Evolutionary conservation across 1,284 basidiomycete species (phyloP).

Genomic region (Ganoderma meredithae): DNA sequence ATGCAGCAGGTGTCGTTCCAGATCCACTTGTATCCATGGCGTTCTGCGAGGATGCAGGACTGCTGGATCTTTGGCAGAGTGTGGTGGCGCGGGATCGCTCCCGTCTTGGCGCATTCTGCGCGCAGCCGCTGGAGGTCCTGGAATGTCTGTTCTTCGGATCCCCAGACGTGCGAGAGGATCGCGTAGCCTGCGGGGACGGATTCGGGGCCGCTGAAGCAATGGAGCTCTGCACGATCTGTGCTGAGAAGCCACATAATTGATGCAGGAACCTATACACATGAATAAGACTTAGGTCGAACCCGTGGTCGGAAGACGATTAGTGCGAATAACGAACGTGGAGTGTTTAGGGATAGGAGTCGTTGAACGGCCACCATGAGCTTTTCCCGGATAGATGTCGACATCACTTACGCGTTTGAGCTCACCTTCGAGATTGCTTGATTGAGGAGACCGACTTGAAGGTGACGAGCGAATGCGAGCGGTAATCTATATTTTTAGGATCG

Average conservation of each 20-base stretch:
- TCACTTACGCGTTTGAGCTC: background rate
- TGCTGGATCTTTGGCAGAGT: constrained; percentile 1
- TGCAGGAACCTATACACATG: background rate
- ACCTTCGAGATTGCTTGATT: background rate
- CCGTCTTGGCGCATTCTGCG: background rate
- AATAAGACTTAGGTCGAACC: background rate
- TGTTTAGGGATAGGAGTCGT: too few relatives aligned
- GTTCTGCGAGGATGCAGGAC: constrained; percentile 1
- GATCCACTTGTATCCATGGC: constrained; percentile 9
- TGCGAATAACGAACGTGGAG: background rate
- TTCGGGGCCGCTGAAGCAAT: background rate
- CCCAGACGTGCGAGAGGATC: constrained; percentile 9
- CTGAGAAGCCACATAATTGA: constrained; percentile 5
- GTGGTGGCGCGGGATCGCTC: constrained; percentile 1
- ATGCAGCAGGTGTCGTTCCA: constrained; percentile 12
- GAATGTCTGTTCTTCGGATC: constrained; percentile 1
- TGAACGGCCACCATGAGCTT: too few relatives aligned
- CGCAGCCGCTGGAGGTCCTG: background rate
- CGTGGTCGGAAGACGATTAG: background rate
- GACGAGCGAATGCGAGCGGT: too few relatives aligned
- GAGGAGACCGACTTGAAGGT: background rate
- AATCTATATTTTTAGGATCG: too few relatives aligned
- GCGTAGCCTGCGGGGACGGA: constrained; percentile 1
- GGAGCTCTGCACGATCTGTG: constrained; percentile 3
- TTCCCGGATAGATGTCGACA: background rate